These are phyloP conservation scores for Orychophragmus violaceus DNA, from an alignment of 345 rosid species.

Conservation along the genomic window DNA sequence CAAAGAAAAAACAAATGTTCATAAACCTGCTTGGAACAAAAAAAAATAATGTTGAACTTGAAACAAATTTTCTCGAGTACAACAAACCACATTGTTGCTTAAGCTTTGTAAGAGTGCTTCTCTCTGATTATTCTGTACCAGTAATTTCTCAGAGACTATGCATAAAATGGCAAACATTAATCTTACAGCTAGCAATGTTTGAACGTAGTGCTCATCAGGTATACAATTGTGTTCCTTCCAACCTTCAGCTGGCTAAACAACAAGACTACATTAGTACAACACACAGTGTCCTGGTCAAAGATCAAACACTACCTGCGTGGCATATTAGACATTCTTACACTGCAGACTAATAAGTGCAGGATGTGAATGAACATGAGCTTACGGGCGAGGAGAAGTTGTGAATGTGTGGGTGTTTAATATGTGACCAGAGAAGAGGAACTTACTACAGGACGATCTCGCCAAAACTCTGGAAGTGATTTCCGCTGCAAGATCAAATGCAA, in stretches of 20 bases:
- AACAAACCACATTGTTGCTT: too few species aligned
- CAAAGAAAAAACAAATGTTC: too few species aligned
- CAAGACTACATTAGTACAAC: constrained; percentile 5
- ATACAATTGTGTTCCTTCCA: too few species aligned
- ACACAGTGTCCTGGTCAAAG: background rate
- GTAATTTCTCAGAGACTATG: background rate
- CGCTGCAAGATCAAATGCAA: constrained; percentile 45
- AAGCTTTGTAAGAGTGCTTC: too few species aligned
- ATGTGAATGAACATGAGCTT: background rate
- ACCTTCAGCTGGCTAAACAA: too few species aligned
- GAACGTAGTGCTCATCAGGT: constrained; percentile 95
- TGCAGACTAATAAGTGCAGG: background rate
- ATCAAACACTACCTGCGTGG: too few species aligned
- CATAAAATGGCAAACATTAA: background rate
- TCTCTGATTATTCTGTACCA: too few species aligned
- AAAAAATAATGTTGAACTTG: too few species aligned
- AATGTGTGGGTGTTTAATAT: background rate
- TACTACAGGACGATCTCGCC: constrained; percentile 76
- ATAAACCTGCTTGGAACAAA: too few species aligned
- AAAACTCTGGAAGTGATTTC: constrained; percentile 79
- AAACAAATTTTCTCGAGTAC: too few species aligned
- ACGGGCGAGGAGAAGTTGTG: too few species aligned
- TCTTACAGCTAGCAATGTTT: constrained; percentile 82
- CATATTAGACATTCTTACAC: background rate
- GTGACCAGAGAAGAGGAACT: too few species aligned